Base-by-base conservation (phyloP, 192 early-diverging fungal genomes). In the Backusella luteola region DNA sequence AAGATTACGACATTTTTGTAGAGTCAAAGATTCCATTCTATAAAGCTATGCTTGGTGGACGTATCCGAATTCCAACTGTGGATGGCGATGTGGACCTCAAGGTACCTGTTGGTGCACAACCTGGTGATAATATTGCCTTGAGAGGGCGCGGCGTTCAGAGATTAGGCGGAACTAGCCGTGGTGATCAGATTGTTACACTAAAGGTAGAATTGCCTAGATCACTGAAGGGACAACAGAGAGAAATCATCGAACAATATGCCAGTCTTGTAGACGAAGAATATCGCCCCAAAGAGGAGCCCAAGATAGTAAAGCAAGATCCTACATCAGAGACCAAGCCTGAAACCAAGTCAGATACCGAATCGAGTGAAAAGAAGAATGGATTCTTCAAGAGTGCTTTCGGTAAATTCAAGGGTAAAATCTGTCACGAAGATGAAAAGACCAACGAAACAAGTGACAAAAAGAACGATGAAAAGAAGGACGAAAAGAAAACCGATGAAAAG, bases 41-140 rank as follows among this genome's bases (percentile, higher is more conserved):
- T 19, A 94, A 88, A 1, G 98, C 98, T 6, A 84, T 96, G 6
- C 83, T 99, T 44, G 98, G 98, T 39, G 98, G 98, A 63, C 86
- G 85, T 1, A 81, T 98, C 6, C 87, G 90, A 6, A 90, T 99
- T 17, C 96, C 95, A 1, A 98, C 98, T 9, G 89, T 99, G 8
- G 97, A 99, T 80, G 97, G 98, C 36, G 94, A 97, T 76, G 96
- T 98, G 1, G 97, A 99, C 71, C 83, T 99, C 38, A 94, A 90
- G 66, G 81, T 99, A 52, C 91, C 91, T 21, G 69, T 91, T 11
- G 97, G 96, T 44, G 90, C 93, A 6, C 98, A 99, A 79, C 96
- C 98, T 0, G 92, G 91, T n/a, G 96, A 97, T 36, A 86, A 90
- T 66, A 93, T 92, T 71, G 80, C 89, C 19, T 82, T 99, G 80